phyloP scores from a whole-genome alignment of 2,329 filamentous ascomycete species.

The Apiospora kogelbergensis region DNA sequence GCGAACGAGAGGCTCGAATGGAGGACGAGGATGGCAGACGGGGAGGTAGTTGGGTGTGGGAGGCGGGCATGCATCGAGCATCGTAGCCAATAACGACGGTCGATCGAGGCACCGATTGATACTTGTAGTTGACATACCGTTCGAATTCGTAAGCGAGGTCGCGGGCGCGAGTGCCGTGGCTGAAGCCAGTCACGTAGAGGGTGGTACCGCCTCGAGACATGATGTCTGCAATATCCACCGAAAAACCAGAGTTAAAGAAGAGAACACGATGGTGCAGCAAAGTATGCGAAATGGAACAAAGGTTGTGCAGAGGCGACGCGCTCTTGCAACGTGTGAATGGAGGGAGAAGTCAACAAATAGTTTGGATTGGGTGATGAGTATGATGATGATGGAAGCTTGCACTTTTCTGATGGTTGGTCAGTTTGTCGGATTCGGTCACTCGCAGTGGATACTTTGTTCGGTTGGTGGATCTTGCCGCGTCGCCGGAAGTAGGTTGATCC shows the following conservation, averaged over 20 bases:
- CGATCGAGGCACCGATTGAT: slow-evolving; percentile 48
- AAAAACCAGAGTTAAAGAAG: background rate
- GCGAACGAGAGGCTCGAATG: slow-evolving; percentile 15
- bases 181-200: slow-evolving; percentile 98
- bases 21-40: slow-evolving; percentile 27
- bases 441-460: background rate
- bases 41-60: slow-evolving; percentile 27
- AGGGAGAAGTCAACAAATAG: background rate
- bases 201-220: slow-evolving; percentile 96
- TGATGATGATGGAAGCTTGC: background rate
- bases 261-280: background rate
- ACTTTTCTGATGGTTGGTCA: slow-evolving; percentile 6
- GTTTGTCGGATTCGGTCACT: background rate
- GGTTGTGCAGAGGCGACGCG: background rate
- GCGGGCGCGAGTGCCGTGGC: slow-evolving; percentile 96
- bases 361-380: background rate
- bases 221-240: slow-evolving; percentile 22
- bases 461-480: background rate
- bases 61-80: slow-evolving; percentile 36
- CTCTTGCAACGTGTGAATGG: background rate
- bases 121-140: slow-evolving; percentile 81
- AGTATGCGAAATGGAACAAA: background rate
- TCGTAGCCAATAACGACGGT: slow-evolving; percentile 44
- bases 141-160: slow-evolving; percentile 99
- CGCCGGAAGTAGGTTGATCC: background rate